These are phyloP conservation scores for Seiridium unicorne DNA, from an alignment of 2,329 filamentous ascomycete species.

Conservation along the genomic window DNA sequence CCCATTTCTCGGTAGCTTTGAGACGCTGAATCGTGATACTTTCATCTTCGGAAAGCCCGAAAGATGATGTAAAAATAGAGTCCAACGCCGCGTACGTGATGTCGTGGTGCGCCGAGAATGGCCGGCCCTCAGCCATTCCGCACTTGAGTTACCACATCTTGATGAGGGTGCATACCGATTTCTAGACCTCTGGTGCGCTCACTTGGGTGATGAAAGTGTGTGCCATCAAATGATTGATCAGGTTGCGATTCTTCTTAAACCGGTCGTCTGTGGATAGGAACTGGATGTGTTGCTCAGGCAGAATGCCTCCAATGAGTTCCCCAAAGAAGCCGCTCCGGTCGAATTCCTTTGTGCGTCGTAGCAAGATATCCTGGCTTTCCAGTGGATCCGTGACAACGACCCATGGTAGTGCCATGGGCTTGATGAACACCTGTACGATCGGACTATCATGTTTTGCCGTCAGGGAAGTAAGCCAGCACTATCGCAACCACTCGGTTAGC, in stretches of 20 bases:
- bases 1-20: slow-evolving; percentile 15
- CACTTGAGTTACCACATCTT: slow-evolving; percentile 32
- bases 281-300: slow-evolving; percentile 31
- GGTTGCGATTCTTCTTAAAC: slow-evolving; percentile 23
- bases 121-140: slow-evolving; percentile 25
- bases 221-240: slow-evolving; percentile 36
- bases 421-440: slow-evolving; percentile 46
- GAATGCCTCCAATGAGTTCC: slow-evolving; percentile 28
- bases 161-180: slow-evolving; percentile 25
- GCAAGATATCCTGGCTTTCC: slow-evolving; percentile 42
- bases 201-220: slow-evolving; percentile 31
- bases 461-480: slow-evolving; percentile 29
- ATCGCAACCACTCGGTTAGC: neutral
- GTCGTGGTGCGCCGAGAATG: slow-evolving; percentile 28
- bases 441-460: slow-evolving; percentile 33
- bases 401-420: slow-evolving; percentile 39
- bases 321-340: slow-evolving; percentile 35
- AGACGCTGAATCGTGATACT: slow-evolving; percentile 1
- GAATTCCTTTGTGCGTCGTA: slow-evolving; percentile 41
- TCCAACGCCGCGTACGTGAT: slow-evolving; percentile 30
- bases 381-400: slow-evolving; percentile 41
- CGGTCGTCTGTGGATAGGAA: slow-evolving; percentile 25
- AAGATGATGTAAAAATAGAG: slow-evolving; percentile 25
- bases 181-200: slow-evolving; percentile 31
- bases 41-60: slow-evolving; percentile 11